phyloP scores from a whole-genome alignment of 495 filamentous ascomycete species.

The Lindgomyces ingoldianus region DNA sequence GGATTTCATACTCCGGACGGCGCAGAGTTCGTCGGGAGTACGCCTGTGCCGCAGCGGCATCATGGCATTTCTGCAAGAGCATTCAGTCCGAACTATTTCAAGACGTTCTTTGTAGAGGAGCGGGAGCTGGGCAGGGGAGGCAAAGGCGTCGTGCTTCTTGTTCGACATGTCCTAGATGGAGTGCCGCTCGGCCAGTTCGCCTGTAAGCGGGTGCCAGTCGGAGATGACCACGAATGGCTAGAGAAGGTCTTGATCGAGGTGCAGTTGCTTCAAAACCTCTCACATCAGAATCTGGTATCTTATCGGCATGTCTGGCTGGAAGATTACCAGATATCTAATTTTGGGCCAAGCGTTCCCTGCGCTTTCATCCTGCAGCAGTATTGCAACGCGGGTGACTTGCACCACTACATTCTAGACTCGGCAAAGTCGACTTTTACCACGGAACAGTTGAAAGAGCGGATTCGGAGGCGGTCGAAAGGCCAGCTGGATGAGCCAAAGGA shows the following conservation, averaged over 20 bases:
- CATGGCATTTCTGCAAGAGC: slow-evolving; percentile 79
- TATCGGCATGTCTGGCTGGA: slow-evolving; percentile 98
- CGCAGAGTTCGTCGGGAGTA: slow-evolving; percentile 58
- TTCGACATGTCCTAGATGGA: slow-evolving; percentile 85
- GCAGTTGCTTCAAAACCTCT: slow-evolving; percentile 83
- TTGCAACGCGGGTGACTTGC: slow-evolving; percentile 91
- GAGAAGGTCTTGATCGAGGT: slow-evolving; percentile 94
- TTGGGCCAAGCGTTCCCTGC: slow-evolving; percentile 89
- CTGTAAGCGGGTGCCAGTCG: slow-evolving; percentile 93
- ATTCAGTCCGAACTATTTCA: slow-evolving; percentile 90
- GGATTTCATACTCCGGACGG: slow-evolving; percentile 40
- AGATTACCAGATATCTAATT: slow-evolving; percentile 74
- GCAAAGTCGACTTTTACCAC: slow-evolving; percentile 60
- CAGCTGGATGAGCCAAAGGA: slow-evolving; percentile 56
- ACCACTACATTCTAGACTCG: slow-evolving; percentile 78
- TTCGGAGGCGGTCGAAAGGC: slow-evolving; percentile 73
- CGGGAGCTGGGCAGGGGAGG: slow-evolving; percentile 83
- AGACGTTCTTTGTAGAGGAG: slow-evolving; percentile 86
- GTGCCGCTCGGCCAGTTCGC: slow-evolving; percentile 88
- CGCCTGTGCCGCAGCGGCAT: slow-evolving; percentile 47
- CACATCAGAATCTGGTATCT: slow-evolving; percentile 93
- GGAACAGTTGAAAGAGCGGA: slow-evolving; percentile 82
- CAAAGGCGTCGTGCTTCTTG: slow-evolving; percentile 90
- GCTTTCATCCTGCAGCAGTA: slow-evolving; percentile 98
- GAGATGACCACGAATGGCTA: slow-evolving; percentile 92